Base-by-base conservation (phyloP, 1,284 basidiomycete genomes). In the Termitomyces sp. region DNA sequence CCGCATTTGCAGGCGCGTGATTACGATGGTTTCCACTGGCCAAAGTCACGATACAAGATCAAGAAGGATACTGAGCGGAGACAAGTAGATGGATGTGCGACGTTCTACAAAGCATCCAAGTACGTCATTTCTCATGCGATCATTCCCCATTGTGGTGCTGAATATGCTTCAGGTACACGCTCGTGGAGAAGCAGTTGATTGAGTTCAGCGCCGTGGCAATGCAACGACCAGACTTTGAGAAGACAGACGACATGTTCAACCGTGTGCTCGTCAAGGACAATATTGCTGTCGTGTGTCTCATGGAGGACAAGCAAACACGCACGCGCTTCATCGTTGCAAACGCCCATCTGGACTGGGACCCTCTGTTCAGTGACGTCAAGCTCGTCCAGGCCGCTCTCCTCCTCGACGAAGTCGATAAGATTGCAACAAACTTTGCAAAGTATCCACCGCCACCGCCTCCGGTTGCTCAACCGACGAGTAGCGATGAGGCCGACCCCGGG, bases 191-290 rank as follows among this genome's bases (percentile, higher is more conserved):
- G 65, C 91, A 95, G 61, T 82, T 96, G 41, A 83, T 99, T 68
- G 97, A 99, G 70, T 99, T 96, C 76, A 93, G 90, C 70, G 84
- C 92, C 55, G 82, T 95, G 57, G 95, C 95, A 6, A 90, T 98
- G 80, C 90, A 94, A 66, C 87, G 94, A 50, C 83, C 88, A 42
- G 96, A 99, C 69, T 96, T 98, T 75, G 94, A 96, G 74, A 96
- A 94, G 78, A 97, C 95, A 4, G 94, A 99, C 67, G 96, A 98
- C 74, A 96, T 99, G 94, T 99, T 98, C 81, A 98, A 98, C 69
- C 92, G 97, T 51, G 94, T 99, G 56, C 85, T 98, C 68, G 91
- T 90, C 60, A 94, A 95, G 70, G 97, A 98, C 73, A 88, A 98
- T 68, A 93, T 99, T 61, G 94, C 93, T 38, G 85, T 95, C 58